phyloP scores from a whole-genome alignment of 345 rosid genomes.

The Nephelium lappaceum region DNA sequence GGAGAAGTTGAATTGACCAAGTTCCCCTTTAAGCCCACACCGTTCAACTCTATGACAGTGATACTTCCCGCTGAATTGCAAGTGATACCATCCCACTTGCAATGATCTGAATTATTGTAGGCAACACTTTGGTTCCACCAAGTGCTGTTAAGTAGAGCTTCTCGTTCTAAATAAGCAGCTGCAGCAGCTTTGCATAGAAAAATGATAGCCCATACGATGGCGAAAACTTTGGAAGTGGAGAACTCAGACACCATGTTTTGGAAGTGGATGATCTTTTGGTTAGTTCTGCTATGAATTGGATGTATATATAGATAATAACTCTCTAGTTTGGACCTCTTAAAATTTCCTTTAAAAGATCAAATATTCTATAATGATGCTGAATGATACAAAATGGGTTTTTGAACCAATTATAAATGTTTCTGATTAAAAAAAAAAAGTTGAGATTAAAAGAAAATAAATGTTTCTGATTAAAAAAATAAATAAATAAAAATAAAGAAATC shows the following conservation, averaged over 20 bases:
- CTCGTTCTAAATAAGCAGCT: background rate
- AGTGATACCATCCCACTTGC: background rate
- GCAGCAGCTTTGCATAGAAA: background rate
- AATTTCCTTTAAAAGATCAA: too few species aligned
- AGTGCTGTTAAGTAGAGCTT: background rate
- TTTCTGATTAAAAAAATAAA: too few species aligned
- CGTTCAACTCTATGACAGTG: background rate
- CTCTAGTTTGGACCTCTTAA: too few species aligned
- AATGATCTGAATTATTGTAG: background rate
- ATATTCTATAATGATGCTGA: too few species aligned
- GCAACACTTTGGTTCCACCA: background rate
- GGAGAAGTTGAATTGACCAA: background rate
- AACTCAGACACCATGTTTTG: background rate
- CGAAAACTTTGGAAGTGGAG: background rate
- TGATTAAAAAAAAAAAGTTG: too few species aligned
- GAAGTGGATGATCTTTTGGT: constrained; percentile 22
- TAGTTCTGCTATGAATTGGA: constrained; percentile 10
- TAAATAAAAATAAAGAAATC: too few species aligned
- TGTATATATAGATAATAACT: too few species aligned
- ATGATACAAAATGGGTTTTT: too few species aligned
- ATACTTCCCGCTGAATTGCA: background rate
- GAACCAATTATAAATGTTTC: too few species aligned
- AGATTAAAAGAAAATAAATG: too few species aligned
- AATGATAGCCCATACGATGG: background rate
- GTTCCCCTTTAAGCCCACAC: background rate